A percentile compares a stretch with the other conserved stretches of the same genome.
Evolutionary conservation across 208 protist genomes (phyloP).

Genomic region (Crithidia acanthocephali): DNA sequence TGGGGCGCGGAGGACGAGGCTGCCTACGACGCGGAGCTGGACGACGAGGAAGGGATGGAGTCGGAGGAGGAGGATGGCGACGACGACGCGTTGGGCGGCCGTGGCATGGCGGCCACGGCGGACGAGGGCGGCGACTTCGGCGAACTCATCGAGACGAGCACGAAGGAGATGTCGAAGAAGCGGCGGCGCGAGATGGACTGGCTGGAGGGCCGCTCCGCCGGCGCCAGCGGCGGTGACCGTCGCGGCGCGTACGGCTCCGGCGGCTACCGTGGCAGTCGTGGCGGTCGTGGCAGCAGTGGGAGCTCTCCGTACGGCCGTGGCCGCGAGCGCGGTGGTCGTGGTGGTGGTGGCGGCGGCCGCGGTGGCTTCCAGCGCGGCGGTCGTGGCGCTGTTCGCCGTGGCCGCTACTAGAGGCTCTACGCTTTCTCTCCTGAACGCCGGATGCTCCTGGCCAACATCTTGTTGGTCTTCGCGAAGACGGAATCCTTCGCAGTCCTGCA

Average conservation of each 20-base stretch:
- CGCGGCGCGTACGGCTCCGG: conserved; percentile 5
- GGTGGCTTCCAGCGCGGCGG: conserved; percentile 26
- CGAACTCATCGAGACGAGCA: conserved; percentile 71
- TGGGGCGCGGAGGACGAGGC: conserved; percentile 79
- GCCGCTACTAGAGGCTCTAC: conserved; percentile 29
- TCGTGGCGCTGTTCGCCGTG: conserved; percentile 19
- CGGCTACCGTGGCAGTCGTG: conserved; percentile 7
- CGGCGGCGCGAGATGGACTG: conserved; percentile 70
- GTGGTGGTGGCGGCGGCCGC: conserved; percentile 2
- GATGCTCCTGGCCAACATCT: too few relatives aligned
- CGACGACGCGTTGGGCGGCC: conserved; percentile 50
- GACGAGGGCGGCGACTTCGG: conserved; percentile 85
- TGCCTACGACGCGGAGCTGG: conserved; percentile 48
- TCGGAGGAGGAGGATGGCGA: conserved; percentile 37
- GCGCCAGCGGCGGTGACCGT: not conserved
- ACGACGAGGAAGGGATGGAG: conserved; percentile 35
- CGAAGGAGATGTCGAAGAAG: conserved; percentile 71
- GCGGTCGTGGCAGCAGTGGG: conserved; percentile 9
- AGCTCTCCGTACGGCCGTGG: conserved; percentile 32
- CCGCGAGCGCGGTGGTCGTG: conserved; percentile 12
- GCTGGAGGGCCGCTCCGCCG: conserved; percentile 56
- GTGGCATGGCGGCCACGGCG: conserved; percentile 19
- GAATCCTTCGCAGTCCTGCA: too few relatives aligned
- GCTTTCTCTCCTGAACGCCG: not conserved
- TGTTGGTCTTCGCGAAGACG: too few relatives aligned